phyloP scores from a whole-genome alignment of 1,284 basidiomycete species.

The Sanghuangporus baumii region DNA sequence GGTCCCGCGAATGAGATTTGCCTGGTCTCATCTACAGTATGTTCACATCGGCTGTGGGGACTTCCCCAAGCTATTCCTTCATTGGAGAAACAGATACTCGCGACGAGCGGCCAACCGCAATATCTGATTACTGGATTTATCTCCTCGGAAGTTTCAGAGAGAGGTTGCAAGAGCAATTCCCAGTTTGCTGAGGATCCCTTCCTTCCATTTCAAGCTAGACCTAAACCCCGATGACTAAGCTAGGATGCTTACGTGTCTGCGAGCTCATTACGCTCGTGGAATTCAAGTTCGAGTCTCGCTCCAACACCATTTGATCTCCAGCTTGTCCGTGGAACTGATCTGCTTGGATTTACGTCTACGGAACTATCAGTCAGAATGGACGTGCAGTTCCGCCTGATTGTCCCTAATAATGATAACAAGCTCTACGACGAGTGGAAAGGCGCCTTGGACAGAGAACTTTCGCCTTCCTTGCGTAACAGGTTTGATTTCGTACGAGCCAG shows the following conservation, averaged over 20 bases:
- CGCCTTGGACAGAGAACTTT: conserved; percentile 1
- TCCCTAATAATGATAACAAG: not conserved
- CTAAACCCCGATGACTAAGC: no score
- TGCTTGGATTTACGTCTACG: no score
- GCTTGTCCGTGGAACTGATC: no score
- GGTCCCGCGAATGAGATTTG: not conserved
- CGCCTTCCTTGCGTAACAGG: not conserved
- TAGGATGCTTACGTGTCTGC: no score
- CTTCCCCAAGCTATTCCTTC: not conserved
- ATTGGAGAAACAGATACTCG: not conserved
- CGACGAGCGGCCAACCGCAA: not conserved
- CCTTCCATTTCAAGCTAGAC: no score
- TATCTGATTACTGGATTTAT: not conserved
- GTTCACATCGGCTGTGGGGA: not conserved
- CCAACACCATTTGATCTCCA: no score
- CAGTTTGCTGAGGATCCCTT: no score
- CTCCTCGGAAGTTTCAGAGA: not conserved
- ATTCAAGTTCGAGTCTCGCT: no score
- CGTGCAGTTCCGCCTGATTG: not conserved
- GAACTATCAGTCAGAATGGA: not conserved
- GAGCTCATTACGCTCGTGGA: no score
- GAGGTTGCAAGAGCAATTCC: no score
- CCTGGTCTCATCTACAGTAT: not conserved
- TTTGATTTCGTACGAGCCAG: conserved; percentile 2
- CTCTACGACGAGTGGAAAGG: not conserved